Evolutionary conservation across 352 stramenopile species (phyloP).

Genomic region (Vaucheria bursata): DNA sequence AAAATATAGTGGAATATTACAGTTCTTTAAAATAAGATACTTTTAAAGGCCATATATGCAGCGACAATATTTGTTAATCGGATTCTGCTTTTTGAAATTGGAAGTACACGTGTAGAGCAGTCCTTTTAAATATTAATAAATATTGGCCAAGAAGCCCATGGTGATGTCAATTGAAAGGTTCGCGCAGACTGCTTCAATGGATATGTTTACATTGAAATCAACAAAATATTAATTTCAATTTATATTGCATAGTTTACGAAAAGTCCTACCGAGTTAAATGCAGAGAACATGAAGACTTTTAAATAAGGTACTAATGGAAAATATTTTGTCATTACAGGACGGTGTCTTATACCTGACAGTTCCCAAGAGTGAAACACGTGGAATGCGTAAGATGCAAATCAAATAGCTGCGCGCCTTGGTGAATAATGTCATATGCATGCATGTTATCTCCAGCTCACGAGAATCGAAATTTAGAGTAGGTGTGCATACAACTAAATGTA

Average conservation of each 20-base stretch:
- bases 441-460: too few species aligned
- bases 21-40: background rate
- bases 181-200: background rate
- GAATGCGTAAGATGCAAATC: background rate
- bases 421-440: too few species aligned
- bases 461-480: too few species aligned
- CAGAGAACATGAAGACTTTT: background rate
- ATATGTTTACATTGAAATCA: background rate
- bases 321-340: background rate
- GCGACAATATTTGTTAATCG: background rate
- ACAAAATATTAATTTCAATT: background rate
- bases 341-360: background rate
- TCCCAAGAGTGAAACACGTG: background rate
- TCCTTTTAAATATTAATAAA: background rate
- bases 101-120: background rate
- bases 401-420: background rate
- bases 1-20: background rate
- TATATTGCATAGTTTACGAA: background rate
- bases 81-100: background rate
- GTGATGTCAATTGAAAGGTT: background rate
- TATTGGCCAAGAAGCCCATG: background rate
- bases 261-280: background rate
- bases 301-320: background rate
- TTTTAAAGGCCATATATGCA: background rate
- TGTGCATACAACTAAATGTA: too few species aligned